phyloP scores from a whole-genome alignment of 306 rosid species.

The Trifolium dubium region DNA sequence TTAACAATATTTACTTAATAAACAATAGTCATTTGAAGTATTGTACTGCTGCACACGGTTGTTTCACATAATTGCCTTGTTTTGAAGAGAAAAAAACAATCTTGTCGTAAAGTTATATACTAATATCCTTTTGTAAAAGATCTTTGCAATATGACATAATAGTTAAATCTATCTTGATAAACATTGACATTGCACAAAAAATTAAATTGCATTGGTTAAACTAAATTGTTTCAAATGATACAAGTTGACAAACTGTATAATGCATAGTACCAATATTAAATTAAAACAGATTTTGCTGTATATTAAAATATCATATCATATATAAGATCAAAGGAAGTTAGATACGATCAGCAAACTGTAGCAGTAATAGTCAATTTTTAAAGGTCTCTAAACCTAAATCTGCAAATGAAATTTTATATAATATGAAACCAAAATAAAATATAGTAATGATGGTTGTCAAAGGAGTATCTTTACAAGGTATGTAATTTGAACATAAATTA shows the following conservation, averaged over 20 bases:
- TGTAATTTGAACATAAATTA: not conserved
- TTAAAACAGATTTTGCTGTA: not conserved
- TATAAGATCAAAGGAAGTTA: not conserved
- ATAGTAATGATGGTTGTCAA: not conserved
- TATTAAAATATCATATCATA: not conserved
- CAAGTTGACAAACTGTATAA: not conserved
- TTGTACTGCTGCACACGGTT: conserved; percentile 7
- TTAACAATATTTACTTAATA: not conserved
- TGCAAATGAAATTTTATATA: not conserved
- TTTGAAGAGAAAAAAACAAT: not conserved
- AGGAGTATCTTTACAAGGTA: not conserved
- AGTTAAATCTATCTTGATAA: not conserved
- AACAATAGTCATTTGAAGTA: not conserved
- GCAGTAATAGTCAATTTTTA: not conserved
- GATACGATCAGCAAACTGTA: not conserved
- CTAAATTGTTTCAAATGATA: not conserved
- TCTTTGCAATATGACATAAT: not conserved
- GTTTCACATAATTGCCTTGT: not conserved
- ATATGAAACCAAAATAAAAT: not conserved
- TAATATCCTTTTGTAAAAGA: not conserved
- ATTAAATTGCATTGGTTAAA: not conserved
- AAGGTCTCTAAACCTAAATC: not conserved
- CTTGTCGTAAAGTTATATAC: not conserved
- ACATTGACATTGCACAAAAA: not conserved
- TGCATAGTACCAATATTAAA: not conserved